A percentile compares a stretch with the other conserved stretches of the same genome.
These are phyloP conservation scores for Colletotrichum chrysophilum DNA, from an alignment of 2,329 filamentous ascomycete genomes.

Conservation along the genomic window DNA sequence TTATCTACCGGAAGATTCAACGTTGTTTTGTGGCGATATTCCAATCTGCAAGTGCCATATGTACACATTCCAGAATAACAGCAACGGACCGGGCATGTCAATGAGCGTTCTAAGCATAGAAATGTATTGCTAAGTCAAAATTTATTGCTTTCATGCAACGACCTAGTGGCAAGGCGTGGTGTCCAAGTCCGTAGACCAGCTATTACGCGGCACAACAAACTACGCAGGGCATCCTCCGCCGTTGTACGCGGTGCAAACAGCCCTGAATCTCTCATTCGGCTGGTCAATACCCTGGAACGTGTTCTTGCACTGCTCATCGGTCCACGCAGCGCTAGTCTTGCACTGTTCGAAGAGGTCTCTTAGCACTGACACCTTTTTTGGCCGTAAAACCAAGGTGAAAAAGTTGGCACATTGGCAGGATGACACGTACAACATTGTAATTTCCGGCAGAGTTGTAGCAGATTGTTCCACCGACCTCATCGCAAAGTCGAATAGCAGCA, in stretches of 20 bases:
- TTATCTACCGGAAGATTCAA: not conserved
- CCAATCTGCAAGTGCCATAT: not conserved
- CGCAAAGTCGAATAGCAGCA: not conserved
- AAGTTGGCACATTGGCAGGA: fast-evolving
- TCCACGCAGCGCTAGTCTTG: not conserved
- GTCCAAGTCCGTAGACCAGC: not conserved
- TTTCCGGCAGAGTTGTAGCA: not conserved
- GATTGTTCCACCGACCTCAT: not conserved
- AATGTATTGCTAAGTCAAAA: not conserved
- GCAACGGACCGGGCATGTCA: not conserved
- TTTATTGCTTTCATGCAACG: not conserved
- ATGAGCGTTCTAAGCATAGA: not conserved
- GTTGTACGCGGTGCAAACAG: not conserved
- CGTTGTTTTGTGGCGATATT: not conserved
- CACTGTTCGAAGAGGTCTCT: not conserved
- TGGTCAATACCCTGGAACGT: not conserved
- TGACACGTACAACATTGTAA: not conserved
- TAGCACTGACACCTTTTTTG: not conserved
- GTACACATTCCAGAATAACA: not conserved
- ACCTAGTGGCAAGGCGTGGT: not conserved
- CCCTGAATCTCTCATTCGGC: not conserved
- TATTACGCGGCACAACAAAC: not conserved
- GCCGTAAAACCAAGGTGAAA: not conserved
- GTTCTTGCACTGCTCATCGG: not conserved
- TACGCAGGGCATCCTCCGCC: not conserved